Evolutionary conservation across 139 green algal genomes (phyloP), one percentile per base, ranked within the genome.

Genomic region (Coelastrella sp.): DNA sequence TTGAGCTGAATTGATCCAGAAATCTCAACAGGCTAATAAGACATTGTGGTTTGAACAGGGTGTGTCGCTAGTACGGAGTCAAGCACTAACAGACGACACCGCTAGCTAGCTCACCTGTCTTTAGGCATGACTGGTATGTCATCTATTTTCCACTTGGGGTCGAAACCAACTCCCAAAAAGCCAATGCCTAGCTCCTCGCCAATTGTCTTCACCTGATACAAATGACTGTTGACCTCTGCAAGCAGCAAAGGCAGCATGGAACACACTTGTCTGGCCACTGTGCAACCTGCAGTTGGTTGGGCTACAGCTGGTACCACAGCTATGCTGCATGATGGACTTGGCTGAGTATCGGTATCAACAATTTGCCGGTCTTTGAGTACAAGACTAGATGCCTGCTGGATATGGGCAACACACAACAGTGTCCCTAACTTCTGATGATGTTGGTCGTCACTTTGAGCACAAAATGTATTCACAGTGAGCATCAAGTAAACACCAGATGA

Each of bases 81-180:
- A 83, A 92, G 92, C 63, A 70, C 12, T 3, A 70, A 70, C 63
- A 70, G 11, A 70, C 4, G 3, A 89, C 96, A 97, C 68, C 93
- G 91, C 17, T 78, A 12, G 20, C 20, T 19, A 12, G 22, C 9
- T 81, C n/a, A 83, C 35, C 78, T 83, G n/a, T 93, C 94, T 92
- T 99, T 99, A 68, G 98, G 98, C 98, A 99, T 99, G 65, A 97
- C 94, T 19, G 98, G 97, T 75, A 98, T 95, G 10, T 99, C 95
- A 22, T 95, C 84, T 12, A 98, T 93, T 9, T 22, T 27, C 95
- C 94, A 99, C 91, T 98, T 98, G 79, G 98, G 98, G 91, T 99
- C 95, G 85, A 99, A 99, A 7, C 98, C 97, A 6, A 97, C 25
- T 0, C 96, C 96, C 81, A 99, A 87, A 87, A 99, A 99, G 0